Percentiles rank a stretch among this genome's conserved stretches.
These are phyloP conservation scores for Sporothrix protearum DNA, from an alignment of 2,329 filamentous ascomycete species.

Conservation along the genomic window DNA sequence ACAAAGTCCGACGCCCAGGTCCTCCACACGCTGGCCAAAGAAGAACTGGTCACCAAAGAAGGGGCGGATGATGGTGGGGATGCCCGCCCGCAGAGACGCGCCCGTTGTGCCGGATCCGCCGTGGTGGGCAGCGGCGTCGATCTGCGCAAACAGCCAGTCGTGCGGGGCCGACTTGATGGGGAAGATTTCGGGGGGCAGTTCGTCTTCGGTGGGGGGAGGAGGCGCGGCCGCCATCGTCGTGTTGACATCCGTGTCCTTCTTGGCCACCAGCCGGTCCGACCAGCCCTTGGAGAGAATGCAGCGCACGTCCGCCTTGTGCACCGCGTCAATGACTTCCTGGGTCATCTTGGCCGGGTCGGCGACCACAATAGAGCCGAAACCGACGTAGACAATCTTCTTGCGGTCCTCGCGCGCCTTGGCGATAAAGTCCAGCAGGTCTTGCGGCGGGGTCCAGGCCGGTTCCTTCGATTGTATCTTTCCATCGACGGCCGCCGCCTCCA, in stretches of 20 bases:
- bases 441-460: conserved; percentile 64
- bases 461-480: not conserved
- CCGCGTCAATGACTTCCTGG: conserved; percentile 86
- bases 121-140: conserved; percentile 92
- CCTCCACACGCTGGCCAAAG: conserved; percentile 84
- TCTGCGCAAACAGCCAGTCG: conserved; percentile 92
- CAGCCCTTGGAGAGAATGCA: conserved; percentile 96
- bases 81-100: conserved; percentile 82
- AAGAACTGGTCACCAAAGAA: conserved; percentile 99
- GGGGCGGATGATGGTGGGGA: conserved; percentile 90
- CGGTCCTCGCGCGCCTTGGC: conserved; percentile 71
- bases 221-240: too few relatives aligned
- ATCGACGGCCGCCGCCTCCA: too few relatives aligned
- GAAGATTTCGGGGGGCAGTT: conserved; percentile 73
- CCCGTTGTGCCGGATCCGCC: conserved; percentile 94
- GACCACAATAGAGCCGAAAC: conserved; percentile 94
- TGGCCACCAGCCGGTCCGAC: conserved; percentile 66
- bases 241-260: conserved; percentile 30
- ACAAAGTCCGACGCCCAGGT: conserved; percentile 86
- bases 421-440: conserved; percentile 77
- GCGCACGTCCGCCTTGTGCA: conserved; percentile 84
- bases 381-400: conserved; percentile 94
- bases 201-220: conserved; percentile 51
- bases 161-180: conserved; percentile 89
- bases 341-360: conserved; percentile 85